Percentiles rank a stretch among this genome's conserved stretches.
Evolutionary conservation across 306 rosid genomes (phyloP).

Genomic region (Trifolium dubium): DNA sequence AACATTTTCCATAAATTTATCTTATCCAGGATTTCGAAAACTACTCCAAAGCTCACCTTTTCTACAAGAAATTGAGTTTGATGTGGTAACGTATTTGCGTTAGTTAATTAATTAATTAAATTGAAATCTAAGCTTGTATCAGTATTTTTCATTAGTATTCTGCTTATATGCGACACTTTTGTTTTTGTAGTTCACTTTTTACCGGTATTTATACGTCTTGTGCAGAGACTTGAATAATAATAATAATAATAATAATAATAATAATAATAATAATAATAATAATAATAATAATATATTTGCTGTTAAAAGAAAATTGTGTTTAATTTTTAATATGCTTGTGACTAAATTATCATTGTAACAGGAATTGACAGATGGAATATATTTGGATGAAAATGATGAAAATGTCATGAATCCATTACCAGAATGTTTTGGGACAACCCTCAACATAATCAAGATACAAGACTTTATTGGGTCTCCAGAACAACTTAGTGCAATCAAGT

Average conservation of each 20-base stretch:
- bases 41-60: neutral
- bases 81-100: constrained; percentile 1
- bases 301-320: too few species aligned
- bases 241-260: too few species aligned
- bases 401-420: constrained; percentile 14
- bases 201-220: too few species aligned
- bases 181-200: too few species aligned
- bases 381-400: neutral
- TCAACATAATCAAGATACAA: constrained; percentile 5
- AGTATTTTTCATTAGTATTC: too few species aligned
- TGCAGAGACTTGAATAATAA: too few species aligned
- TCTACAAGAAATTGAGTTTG: constrained; percentile 3
- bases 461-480: neutral
- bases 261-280: too few species aligned
- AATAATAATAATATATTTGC: too few species aligned
- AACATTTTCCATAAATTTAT: neutral
- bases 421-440: neutral
- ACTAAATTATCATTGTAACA: neutral
- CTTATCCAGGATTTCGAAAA: neutral
- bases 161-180: too few species aligned
- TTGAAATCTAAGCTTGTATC: neutral
- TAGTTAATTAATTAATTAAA: neutral
- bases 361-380: neutral
- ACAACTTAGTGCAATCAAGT: constrained; percentile 27
- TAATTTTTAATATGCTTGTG: neutral